phyloP scores from a whole-genome alignment of 2,329 filamentous ascomycete species.

The Aspergillus sclerotialis region DNA sequence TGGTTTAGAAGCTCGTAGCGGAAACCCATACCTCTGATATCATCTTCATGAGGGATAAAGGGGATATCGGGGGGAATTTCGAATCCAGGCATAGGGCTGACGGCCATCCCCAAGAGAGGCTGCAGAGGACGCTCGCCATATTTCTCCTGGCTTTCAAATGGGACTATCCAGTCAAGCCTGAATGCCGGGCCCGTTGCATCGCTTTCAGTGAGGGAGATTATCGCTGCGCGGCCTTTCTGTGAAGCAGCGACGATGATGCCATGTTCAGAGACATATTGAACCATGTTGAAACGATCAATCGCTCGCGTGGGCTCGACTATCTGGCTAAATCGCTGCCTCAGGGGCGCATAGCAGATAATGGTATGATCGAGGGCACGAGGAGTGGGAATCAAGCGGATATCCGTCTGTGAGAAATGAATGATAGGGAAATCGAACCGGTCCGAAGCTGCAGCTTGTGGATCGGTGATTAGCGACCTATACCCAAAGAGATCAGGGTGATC shows the following conservation, averaged over 20 bases:
- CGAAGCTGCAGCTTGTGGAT: conserved; percentile 10
- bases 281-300: conserved; percentile 51
- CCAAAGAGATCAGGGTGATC: conserved; percentile 2
- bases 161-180: conserved; percentile 51
- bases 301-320: conserved; percentile 15
- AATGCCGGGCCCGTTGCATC: conserved; percentile 37
- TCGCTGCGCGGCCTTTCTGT: conserved; percentile 49
- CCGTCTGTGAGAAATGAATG: conserved; percentile 34
- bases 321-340: conserved; percentile 22
- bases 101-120: conserved; percentile 49
- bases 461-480: conserved; percentile 4
- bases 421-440: conserved; percentile 29
- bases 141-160: conserved; percentile 44
- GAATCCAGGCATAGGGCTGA: conserved; percentile 50
- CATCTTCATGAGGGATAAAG: conserved; percentile 20
- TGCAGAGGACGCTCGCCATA: conserved; percentile 35
- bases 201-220: conserved; percentile 46
- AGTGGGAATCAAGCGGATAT: conserved; percentile 31
- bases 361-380: conserved; percentile 23
- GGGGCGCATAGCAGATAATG: conserved; percentile 23
- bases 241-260: conserved; percentile 52
- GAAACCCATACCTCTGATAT: conserved; percentile 11
- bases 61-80: conserved; percentile 29
- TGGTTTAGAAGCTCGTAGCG: conserved; percentile 12
- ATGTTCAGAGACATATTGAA: conserved; percentile 51